A percentile compares a stretch with the other conserved stretches of the same genome.
These are phyloP conservation scores for Tarenaya hassleriana DNA, from an alignment of 345 rosid species.

Conservation along the genomic window DNA sequence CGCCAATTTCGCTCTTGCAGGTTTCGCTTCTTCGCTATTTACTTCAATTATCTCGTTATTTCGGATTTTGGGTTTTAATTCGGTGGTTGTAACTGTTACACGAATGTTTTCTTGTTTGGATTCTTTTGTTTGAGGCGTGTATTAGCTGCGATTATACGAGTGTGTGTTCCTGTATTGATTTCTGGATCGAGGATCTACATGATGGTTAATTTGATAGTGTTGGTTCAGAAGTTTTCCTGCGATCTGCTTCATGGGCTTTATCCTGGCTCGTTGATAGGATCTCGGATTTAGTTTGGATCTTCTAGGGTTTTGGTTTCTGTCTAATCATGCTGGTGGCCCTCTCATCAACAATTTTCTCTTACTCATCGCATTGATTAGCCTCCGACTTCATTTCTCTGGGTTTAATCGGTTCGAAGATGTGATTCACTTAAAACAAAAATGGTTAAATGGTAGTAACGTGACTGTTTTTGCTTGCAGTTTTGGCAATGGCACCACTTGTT, in stretches of 20 bases:
- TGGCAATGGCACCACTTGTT: constrained; percentile 84
- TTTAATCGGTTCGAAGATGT: too few species aligned
- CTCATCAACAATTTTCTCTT: too few species aligned
- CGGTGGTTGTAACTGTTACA: not conserved
- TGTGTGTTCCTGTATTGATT: not conserved
- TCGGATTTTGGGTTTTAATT: constrained; percentile 1
- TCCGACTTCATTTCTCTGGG: too few species aligned
- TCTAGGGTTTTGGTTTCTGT: constrained; percentile 23
- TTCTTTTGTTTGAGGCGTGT: not conserved
- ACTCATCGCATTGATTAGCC: not conserved
- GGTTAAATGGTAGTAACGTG: too few species aligned
- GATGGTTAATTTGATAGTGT: not conserved
- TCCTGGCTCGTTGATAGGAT: not conserved
- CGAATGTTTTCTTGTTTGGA: constrained; percentile 3
- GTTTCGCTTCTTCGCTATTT: constrained; percentile 22
- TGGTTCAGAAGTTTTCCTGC: constrained; percentile 8
- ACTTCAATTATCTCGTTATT: not conserved
- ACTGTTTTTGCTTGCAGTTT: constrained; percentile 44
- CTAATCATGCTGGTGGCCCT: too few species aligned
- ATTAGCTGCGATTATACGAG: too few species aligned
- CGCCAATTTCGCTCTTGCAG: constrained; percentile 83
- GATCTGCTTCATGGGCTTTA: not conserved
- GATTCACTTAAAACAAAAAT: too few species aligned
- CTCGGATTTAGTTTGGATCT: constrained; percentile 12
- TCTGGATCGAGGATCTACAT: constrained; percentile 3